Base-by-base conservation (phyloP, 1,139 yeast species). In the Yamadazyma triangularis region DNA sequence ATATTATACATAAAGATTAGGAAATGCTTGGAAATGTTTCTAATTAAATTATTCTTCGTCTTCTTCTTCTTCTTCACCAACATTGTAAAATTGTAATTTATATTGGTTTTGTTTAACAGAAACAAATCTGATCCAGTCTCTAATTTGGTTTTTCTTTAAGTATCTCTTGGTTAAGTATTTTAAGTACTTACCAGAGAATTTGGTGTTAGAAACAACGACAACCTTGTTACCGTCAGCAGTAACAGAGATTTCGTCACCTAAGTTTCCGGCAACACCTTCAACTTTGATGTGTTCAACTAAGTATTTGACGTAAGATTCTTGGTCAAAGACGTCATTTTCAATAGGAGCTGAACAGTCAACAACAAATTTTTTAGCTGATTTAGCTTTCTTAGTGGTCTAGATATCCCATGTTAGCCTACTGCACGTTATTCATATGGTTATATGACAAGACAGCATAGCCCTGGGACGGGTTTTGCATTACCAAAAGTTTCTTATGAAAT, bases 91-190 rank as follows among this genome's bases (percentile, higher is more conserved):
- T 73, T 93, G 89, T 77, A 93, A 84, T 71, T 86, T 87, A 87
- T 91, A 93, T 69, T 79, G 82, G 83, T 91, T 88, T 73, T 86
- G 87, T 77, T 88, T 83, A 64, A 85, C 80, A 53, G 98, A 85
- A 55, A 91, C 96, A 63, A 93, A 91, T 82, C 98, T 93, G 73
- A 93, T 88, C 98, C 98, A 91, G 79, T 91, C 98, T 79, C 93
- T 84, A 77, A 89, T 85, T 75, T 86, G 94, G 93, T 88, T 87
- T 87, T 91, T 91, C 95, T 91, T 91, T 73, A 91, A 86, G 93
- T 87, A 91, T 81, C 94, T 89, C 88, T 91, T 91, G 64, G 97
- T 86, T 69, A 91, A 79, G 91, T 89, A 91, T 79, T 91, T 91
- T 71, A 88, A 84, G 95, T 91, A 91, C 78, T 93, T 91, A 76